Evolutionary conservation across 345 rosid species (phyloP).

Genomic region (Murraya koenigii): DNA sequence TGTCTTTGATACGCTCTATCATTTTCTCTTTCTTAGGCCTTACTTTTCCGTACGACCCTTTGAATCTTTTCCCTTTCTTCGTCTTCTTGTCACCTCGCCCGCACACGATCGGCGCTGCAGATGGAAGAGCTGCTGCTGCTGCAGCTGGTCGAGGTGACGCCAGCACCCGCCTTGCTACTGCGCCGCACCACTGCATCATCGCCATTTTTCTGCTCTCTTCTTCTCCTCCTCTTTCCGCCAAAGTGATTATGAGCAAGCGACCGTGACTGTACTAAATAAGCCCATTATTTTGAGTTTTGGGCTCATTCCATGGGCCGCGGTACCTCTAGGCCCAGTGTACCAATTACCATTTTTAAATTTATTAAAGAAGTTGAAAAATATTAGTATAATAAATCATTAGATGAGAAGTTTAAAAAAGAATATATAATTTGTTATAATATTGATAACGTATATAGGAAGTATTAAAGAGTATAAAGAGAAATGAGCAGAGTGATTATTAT

Average conservation of each 20-base stretch:
- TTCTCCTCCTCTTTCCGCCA: neutral
- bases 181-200: slow-evolving; percentile 64
- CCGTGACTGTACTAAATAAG: neutral
- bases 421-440: too few relatives aligned
- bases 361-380: neutral
- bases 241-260: neutral
- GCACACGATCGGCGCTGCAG: slow-evolving; percentile 49
- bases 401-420: too few relatives aligned
- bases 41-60: slow-evolving; percentile 81
- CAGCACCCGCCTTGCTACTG: slow-evolving; percentile 53
- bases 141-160: slow-evolving; percentile 34
- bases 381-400: neutral
- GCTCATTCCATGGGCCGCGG: neutral
- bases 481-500: too few relatives aligned
- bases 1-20: slow-evolving; percentile 88
- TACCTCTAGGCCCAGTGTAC: neutral
- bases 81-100: slow-evolving; percentile 96
- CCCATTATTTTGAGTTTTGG: neutral
- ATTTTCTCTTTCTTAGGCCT: slow-evolving; percentile 91
- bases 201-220: slow-evolving; percentile 31
- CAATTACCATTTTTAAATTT: too few relatives aligned
- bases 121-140: slow-evolving; percentile 17
- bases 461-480: too few relatives aligned
- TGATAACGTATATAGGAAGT: too few relatives aligned
- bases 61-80: slow-evolving; percentile 89